A percentile compares a stretch with the other conserved stretches of the same genome.
These are phyloP conservation scores for Pisolithus orientalis DNA, from an alignment of 768 basidiomycete species.

Conservation along the genomic window DNA sequence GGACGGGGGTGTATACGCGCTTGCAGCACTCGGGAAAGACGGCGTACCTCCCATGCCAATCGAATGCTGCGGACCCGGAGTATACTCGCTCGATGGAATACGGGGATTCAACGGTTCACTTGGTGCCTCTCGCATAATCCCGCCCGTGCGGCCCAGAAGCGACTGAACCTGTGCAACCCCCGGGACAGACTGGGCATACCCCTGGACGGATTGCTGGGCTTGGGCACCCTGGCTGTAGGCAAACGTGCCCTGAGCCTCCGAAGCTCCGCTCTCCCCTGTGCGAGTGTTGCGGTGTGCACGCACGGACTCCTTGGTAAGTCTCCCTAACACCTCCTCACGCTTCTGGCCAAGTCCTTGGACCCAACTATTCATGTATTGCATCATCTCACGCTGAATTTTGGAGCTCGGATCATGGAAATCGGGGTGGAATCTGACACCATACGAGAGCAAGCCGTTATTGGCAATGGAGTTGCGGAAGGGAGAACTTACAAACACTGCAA, in stretches of 20 bases:
- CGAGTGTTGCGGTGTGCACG: constrained; percentile 70
- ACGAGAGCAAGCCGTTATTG: background rate
- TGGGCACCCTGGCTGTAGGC: constrained; percentile 44
- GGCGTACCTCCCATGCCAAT: background rate
- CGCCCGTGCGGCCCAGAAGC: constrained; percentile 26
- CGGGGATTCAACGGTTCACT: background rate
- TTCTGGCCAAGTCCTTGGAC: constrained; percentile 42
- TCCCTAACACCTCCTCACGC: constrained; percentile 44
- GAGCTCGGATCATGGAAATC: constrained; percentile 66
- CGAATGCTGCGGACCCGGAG: background rate
- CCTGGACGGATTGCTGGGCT: constrained; percentile 42
- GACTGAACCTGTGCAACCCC: constrained; percentile 40
- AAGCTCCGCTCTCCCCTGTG: constrained; percentile 43
- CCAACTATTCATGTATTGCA: constrained; percentile 62
- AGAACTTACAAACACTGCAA: constrained; percentile 55
- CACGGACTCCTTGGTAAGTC: constrained; percentile 60
- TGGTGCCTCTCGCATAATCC: background rate
- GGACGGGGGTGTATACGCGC: constrained; percentile 8
- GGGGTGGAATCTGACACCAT: constrained; percentile 63
- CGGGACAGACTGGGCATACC: constrained; percentile 41
- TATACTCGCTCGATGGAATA: background rate
- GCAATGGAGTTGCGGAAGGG: constrained; percentile 42
- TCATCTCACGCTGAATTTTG: constrained; percentile 70
- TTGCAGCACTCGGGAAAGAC: background rate
- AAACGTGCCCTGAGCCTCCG: constrained; percentile 41